Percentiles rank a stretch among this genome's conserved stretches.
Conservation (phyloP, 2,329 filamentous ascomycete species). For the Colletotrichum abscissum region DNA sequence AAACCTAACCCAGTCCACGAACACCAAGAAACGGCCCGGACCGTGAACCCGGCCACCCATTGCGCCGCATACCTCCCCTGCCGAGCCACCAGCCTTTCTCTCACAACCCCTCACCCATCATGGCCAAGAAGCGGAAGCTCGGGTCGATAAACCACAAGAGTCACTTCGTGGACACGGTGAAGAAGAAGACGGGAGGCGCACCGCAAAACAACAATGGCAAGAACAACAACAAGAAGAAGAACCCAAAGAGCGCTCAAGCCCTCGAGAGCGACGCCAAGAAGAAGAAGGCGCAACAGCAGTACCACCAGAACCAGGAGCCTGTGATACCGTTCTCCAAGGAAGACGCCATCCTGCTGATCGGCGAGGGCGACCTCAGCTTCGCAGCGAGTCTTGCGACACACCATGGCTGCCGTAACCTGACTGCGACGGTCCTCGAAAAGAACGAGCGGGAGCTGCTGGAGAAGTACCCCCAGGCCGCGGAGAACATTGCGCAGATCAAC, state of each 20-base stretch:
- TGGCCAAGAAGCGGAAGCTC: slow-evolving; percentile 59
- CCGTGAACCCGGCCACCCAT: neutral
- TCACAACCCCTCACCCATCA: slow-evolving; percentile 30
- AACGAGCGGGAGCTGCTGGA: slow-evolving; percentile 64
- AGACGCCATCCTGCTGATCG: slow-evolving; percentile 79
- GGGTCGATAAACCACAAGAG: slow-evolving; percentile 38
- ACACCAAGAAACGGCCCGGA: neutral
- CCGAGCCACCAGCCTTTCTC: neutral
- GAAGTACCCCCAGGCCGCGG: slow-evolving; percentile 80
- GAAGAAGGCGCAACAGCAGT: slow-evolving; percentile 37
- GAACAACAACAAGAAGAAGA: slow-evolving; percentile 34
- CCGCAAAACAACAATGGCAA: slow-evolving; percentile 34
- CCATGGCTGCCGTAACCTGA: slow-evolving; percentile 74
- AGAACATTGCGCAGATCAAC: slow-evolving; percentile 66
- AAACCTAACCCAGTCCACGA: neutral
- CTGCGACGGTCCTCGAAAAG: slow-evolving; percentile 76
- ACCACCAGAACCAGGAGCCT: slow-evolving; percentile 52
- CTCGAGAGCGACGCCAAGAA: slow-evolving; percentile 24
- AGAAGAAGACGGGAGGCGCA: slow-evolving; percentile 30
- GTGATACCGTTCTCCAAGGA: slow-evolving; percentile 75
- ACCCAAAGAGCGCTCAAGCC: slow-evolving; percentile 23
- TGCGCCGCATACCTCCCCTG: neutral
- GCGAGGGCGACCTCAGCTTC: slow-evolving; percentile 86
- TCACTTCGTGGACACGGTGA: slow-evolving; percentile 31
- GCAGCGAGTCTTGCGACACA: slow-evolving; percentile 73